phyloP scores from a whole-genome alignment of 1,284 basidiomycete species.

The Ganoderma resinaceum region DNA sequence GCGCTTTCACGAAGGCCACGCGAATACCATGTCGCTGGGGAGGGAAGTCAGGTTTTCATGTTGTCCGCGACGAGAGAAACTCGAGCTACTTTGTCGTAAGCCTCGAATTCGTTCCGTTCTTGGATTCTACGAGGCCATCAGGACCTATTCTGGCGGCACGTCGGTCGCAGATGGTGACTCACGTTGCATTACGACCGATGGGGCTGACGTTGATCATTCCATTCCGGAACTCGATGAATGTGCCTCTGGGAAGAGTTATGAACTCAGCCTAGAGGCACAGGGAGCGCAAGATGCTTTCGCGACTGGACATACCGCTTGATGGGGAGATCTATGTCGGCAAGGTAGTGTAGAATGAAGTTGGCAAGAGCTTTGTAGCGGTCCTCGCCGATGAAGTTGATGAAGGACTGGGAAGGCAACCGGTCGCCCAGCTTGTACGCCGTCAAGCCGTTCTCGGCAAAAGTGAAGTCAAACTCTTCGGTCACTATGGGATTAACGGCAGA shows the following conservation, averaged over 20 bases:
- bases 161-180: conserved; percentile 35
- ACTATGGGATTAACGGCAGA: conserved; percentile 48
- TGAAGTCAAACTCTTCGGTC: conserved; percentile 87
- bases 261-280: background rate
- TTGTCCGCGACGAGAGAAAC: background rate
- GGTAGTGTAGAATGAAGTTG: conserved; percentile 93
- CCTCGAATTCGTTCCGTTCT: conserved; percentile 85
- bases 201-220: conserved; percentile 99
- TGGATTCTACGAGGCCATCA: conserved; percentile 55
- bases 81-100: conserved; percentile 73
- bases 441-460: conserved; percentile 95
- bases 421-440: conserved; percentile 88
- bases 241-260: conserved; percentile 66
- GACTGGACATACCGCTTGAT: conserved; percentile 80
- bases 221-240: conserved; percentile 95
- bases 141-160: no score
- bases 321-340: conserved; percentile 92
- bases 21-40: conserved; percentile 71
- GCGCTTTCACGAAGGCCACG: conserved; percentile 76
- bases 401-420: conserved; percentile 80
- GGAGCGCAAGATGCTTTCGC: background rate
- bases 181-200: conserved; percentile 95
- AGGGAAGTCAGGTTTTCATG: background rate
- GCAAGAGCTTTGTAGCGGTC: conserved; percentile 93
- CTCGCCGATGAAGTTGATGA: conserved; percentile 93